Evolutionary conservation across 345 rosid species (phyloP).

Genomic region (Eucalyptus paniculata): DNA sequence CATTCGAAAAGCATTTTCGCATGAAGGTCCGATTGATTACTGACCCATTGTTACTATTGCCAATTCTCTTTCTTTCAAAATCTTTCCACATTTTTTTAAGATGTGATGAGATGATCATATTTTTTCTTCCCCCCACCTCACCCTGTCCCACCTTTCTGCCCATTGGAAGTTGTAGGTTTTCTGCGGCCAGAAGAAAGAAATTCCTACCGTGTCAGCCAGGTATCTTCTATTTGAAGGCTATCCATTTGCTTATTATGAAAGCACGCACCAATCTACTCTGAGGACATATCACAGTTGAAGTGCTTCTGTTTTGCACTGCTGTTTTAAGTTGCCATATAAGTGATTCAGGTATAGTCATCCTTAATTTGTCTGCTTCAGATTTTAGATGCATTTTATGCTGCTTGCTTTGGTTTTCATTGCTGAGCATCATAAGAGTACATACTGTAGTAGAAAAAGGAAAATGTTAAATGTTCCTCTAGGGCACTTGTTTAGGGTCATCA

Average conservation of each 20-base stretch:
- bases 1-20: not conserved
- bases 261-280: not conserved
- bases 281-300: not conserved
- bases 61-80: not conserved
- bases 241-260: not conserved
- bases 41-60: not conserved
- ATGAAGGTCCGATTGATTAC: not conserved
- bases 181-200: conserved; percentile 41
- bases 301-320: not conserved
- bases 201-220: conserved; percentile 48
- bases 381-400: not conserved
- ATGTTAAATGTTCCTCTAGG: not conserved
- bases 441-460: not conserved
- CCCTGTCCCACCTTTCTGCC: not conserved
- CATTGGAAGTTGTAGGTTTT: conserved; percentile 16
- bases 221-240: not conserved
- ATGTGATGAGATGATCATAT: not conserved
- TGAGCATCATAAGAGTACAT: not conserved
- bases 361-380: not conserved
- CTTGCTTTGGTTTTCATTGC: not conserved
- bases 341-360: not conserved
- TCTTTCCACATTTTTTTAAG: not conserved
- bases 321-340: not conserved
- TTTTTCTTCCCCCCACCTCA: not conserved
- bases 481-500: not conserved